Percentiles rank a stretch among this genome's conserved stretches.
Conservation (phyloP, 2,329 filamentous ascomycete genomes). For the Diplocarpon rosae region DNA sequence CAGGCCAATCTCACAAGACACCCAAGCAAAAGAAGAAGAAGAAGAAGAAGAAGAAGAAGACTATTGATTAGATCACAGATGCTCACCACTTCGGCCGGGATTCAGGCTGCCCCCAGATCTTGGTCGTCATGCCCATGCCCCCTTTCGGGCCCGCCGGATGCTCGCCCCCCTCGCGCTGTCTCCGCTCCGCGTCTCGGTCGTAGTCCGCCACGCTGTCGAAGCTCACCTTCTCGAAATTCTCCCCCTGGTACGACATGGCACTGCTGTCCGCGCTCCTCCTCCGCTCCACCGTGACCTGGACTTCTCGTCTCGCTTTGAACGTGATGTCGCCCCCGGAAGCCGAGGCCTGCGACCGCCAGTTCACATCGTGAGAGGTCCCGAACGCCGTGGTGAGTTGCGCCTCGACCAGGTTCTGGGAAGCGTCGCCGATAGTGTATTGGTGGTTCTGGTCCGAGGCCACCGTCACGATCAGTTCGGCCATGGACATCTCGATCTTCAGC, state of each 20-base stretch:
- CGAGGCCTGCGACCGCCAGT: neutral
- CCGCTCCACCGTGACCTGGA: constrained; percentile 8
- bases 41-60: too few species aligned
- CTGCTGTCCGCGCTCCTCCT: constrained; percentile 1
- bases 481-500: constrained; percentile 35
- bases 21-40: too few species aligned
- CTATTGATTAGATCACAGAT: too few species aligned
- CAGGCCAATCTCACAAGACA: too few species aligned
- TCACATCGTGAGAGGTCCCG: constrained; percentile 1
- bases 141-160: too few species aligned
- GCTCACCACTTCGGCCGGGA: too few species aligned
- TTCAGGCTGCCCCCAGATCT: neutral
- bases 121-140: neutral
- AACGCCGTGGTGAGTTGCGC: constrained; percentile 3
- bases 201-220: neutral
- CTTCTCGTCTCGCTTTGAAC: constrained; percentile 10
- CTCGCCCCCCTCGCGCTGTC: neutral
- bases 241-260: neutral
- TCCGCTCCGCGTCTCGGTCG: neutral
- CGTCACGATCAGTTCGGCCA: constrained; percentile 31
- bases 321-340: neutral
- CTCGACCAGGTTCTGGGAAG: neutral
- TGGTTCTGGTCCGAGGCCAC: constrained; percentile 8
- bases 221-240: neutral
- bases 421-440: neutral